Base-by-base conservation (phyloP, 805 yeast species). In the Maudiozyma pseudohumilis region DNA sequence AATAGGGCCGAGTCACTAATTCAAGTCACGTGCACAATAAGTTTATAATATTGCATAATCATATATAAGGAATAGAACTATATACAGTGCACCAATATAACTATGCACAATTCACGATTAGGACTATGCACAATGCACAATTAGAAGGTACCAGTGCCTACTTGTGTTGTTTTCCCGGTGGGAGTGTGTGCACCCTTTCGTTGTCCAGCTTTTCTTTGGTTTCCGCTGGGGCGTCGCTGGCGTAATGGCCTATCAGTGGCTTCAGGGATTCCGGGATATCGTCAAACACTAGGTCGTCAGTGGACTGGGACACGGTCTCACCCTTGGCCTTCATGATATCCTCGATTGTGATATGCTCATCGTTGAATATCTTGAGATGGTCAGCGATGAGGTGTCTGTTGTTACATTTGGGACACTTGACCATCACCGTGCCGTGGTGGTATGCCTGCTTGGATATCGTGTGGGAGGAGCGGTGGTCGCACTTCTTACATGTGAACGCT, bases 371-470 rank as follows among this genome's bases (percentile, higher is more conserved):
- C 64, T 77, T 79, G 41, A 81, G 61, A 53, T 81, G 88, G 55
- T 89, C 97, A 0, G 96, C 95, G 29, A 89, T 88, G 53, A 89
- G 63, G 55, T 89, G 97, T 46, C 96, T 74, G 52, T 74, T 79
- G 46, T 80, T 70, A 58, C 97, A 89, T 12, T 87, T 83, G 0
- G 97, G 97, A 56, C 97, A 89, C 52, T 85, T 86, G 18, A 89
- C 80, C 35, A 86, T 63, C 3, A 89, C 95, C 0, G 95, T 79
- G 2, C 97, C 97, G 8, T 68, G 64, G 11, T 80, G 74, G 56
- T 89, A 89, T 0, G 96, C 88, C 60, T 89, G 97, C 48, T 88
- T 88, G 5, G 95, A 81, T 53, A 89, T 80, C n/a, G 80, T 71
- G 53, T 89, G 97, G 4, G 87, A 76, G 0, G 96, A 86, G 39